phyloP scores from a whole-genome alignment of 768 basidiomycete species.

The Coprinopsis marcescibilis region DNA sequence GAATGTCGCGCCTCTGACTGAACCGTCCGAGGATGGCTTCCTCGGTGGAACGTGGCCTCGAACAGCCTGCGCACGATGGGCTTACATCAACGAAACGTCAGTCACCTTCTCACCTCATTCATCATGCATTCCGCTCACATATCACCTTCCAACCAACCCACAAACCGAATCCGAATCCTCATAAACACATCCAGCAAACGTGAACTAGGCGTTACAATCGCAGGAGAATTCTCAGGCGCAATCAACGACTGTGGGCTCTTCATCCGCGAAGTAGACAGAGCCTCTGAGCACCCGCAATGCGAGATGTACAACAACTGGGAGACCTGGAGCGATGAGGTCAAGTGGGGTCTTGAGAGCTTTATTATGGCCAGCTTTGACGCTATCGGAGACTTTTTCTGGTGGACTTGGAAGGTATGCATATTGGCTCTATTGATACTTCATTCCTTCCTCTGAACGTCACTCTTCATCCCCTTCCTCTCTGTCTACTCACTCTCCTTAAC shows the following conservation, averaged over 20 bases:
- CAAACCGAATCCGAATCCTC: too few relatives aligned
- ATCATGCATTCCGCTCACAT: constrained; percentile 9
- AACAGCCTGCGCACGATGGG: constrained; percentile 57
- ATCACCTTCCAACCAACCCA: constrained; percentile 19
- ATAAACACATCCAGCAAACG: too few relatives aligned
- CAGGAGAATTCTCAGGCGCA: constrained; percentile 73
- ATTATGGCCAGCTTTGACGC: constrained; percentile 46
- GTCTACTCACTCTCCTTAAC: too few relatives aligned
- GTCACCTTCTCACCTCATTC: constrained; percentile 27
- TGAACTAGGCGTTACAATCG: constrained; percentile 72
- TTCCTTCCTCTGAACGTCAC: not conserved
- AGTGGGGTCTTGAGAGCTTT: constrained; percentile 42
- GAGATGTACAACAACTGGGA: constrained; percentile 45
- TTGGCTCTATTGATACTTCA: constrained; percentile 56
- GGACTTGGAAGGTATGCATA: constrained; percentile 43
- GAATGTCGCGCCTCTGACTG: constrained; percentile 27
- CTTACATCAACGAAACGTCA: constrained; percentile 44
- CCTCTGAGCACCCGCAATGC: constrained; percentile 35
- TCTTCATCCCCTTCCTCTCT: too few relatives aligned
- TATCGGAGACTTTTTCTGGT: constrained; percentile 39
- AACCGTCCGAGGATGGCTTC: constrained; percentile 23
- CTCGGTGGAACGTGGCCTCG: constrained; percentile 42
- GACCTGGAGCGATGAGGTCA: constrained; percentile 40
- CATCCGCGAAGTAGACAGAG: constrained; percentile 18
- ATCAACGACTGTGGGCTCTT: constrained; percentile 55